phyloP scores from a whole-genome alignment of 352 stramenopile genomes.

The Globisporangium nagaii region DNA sequence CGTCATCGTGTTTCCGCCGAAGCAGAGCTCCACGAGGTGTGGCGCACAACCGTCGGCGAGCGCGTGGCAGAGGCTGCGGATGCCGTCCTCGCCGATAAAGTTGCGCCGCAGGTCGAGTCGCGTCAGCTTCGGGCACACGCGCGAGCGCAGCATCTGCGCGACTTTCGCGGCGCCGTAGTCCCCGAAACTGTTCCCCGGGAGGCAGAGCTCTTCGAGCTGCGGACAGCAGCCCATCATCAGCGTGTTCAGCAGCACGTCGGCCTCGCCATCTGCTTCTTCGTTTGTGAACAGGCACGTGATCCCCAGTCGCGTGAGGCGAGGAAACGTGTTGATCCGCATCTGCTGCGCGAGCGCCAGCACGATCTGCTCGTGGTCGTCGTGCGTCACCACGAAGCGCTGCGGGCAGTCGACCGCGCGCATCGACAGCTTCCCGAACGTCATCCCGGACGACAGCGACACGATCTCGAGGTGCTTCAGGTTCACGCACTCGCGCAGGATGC shows the following conservation, averaged over 20 bases:
- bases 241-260: constrained; percentile 75
- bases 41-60: constrained; percentile 65
- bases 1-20: constrained; percentile 79
- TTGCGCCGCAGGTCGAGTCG: constrained; percentile 77
- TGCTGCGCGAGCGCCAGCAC: constrained; percentile 65
- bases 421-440: constrained; percentile 78
- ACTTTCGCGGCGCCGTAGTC: constrained; percentile 82
- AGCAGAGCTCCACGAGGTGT: constrained; percentile 66
- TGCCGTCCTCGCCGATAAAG: constrained; percentile 80
- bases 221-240: constrained; percentile 77
- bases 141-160: constrained; percentile 74
- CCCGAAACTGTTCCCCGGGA: constrained; percentile 81
- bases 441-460: constrained; percentile 72
- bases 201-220: constrained; percentile 66
- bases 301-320: constrained; percentile 46
- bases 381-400: constrained; percentile 82
- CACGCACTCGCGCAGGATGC: constrained; percentile 55
- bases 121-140: constrained; percentile 72
- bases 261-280: constrained; percentile 79
- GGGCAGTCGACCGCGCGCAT: constrained; percentile 82
- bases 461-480: constrained; percentile 70
- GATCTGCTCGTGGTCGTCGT: constrained; percentile 86
- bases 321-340: constrained; percentile 54
- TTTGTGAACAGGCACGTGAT: constrained; percentile 84
- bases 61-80: constrained; percentile 64